These are phyloP conservation scores for Chrysanthemum seticuspe DNA, from an alignment of 129 eudicot genomes.

Conservation along the genomic window DNA sequence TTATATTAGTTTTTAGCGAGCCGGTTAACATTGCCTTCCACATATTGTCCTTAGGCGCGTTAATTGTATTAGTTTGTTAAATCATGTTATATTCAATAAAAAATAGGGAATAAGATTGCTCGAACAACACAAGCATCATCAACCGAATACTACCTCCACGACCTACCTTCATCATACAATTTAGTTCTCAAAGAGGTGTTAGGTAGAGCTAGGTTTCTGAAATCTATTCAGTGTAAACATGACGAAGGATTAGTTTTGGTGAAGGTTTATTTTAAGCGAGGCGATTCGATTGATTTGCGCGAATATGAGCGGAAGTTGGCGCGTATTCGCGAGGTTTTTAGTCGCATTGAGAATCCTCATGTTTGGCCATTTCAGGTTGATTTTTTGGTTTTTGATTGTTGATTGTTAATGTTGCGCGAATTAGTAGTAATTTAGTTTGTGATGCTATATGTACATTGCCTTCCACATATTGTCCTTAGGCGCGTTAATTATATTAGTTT, in stretches of 20 bases:
- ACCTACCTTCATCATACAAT: constrained; percentile 88
- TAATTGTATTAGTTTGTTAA: too few relatives aligned
- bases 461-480: too few relatives aligned
- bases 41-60: too few relatives aligned
- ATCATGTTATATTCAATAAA: neutral
- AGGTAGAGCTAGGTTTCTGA: constrained; percentile 78
- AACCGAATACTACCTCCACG: constrained; percentile 92
- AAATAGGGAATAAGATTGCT: constrained; percentile 90
- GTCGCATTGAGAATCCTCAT: constrained; percentile 63
- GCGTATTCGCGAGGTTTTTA: constrained; percentile 46
- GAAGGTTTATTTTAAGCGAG: constrained; percentile 95
- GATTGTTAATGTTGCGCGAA: neutral
- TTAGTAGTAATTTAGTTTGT: too few relatives aligned
- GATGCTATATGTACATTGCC: too few relatives aligned
- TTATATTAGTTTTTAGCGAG: constrained; percentile 52
- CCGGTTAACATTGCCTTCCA: too few relatives aligned
- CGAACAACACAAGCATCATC: constrained; percentile 96
- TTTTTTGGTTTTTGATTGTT: neutral
- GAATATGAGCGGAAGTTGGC: constrained; percentile 70
- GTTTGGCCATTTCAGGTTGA: constrained; percentile 56
- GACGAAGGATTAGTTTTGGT: constrained; percentile 93
- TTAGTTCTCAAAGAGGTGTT: constrained; percentile 89
- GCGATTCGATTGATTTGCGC: constrained; percentile 81
- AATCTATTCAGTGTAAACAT: constrained; percentile 92
- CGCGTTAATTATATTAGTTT: too few relatives aligned